Conservation (phyloP, 108 stramenopile genomes). For the Epipyxis sp. region DNA sequence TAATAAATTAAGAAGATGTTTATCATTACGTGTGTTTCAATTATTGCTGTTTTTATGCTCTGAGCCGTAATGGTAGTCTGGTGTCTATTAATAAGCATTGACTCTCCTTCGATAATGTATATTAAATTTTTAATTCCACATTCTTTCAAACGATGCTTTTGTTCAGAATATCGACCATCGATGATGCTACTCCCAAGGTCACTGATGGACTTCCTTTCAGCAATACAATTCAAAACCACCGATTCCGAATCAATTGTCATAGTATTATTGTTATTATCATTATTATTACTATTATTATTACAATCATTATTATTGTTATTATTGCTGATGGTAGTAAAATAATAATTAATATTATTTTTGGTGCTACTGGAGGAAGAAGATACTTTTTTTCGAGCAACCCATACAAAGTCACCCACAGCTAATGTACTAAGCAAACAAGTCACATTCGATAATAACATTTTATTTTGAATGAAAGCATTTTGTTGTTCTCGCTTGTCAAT, state of each 20-base stretch:
- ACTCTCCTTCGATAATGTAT: not conserved
- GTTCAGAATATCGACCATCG: conserved; percentile 9
- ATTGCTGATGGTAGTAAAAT: no score
- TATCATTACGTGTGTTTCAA: no score
- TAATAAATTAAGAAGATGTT: no score
- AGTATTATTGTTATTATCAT: not conserved
- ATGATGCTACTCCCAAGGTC: not conserved
- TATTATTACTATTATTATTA: not conserved
- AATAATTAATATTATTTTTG: not conserved
- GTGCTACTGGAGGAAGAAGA: not conserved
- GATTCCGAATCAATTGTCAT: not conserved
- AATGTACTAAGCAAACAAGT: not conserved
- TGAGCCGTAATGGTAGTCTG: not conserved
- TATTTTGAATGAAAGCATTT: not conserved
- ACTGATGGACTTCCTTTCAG: not conserved
- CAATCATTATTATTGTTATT: not conserved
- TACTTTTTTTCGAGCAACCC: not conserved
- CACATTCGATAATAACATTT: not conserved
- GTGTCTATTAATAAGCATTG: not conserved
- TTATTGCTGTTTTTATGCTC: not conserved
- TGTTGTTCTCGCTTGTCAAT: not conserved
- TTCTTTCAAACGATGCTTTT: not conserved
- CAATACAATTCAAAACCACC: not conserved
- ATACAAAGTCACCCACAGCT: conserved; percentile 14
- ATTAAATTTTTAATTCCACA: not conserved